phyloP scores from a whole-genome alignment of 2,329 filamentous ascomycete genomes.

The Botryotinia narcissicola region DNA sequence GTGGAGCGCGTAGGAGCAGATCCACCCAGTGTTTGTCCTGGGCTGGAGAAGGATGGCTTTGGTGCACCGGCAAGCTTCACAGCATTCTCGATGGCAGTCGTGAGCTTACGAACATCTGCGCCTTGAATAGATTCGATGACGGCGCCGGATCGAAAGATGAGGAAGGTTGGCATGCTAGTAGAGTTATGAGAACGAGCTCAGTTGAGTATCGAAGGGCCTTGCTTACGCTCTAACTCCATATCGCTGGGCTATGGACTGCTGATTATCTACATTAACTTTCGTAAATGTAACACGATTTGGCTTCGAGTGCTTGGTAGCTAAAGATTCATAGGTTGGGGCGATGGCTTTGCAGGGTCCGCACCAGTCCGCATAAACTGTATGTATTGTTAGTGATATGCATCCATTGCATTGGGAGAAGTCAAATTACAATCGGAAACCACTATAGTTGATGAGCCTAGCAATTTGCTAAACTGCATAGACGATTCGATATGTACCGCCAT shows the following conservation, averaged over 20 bases:
- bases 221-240: constrained; percentile 75
- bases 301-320: constrained; percentile 75
- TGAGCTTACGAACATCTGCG: constrained; percentile 74
- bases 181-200: constrained; percentile 19
- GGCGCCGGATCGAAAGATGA: constrained; percentile 77
- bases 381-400: constrained; percentile 19
- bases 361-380: constrained; percentile 87
- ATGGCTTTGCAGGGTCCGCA: constrained; percentile 93
- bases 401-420: constrained; percentile 35
- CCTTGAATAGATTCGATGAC: constrained; percentile 76
- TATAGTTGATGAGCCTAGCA: constrained; percentile 70
- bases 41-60: constrained; percentile 51
- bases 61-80: constrained; percentile 49
- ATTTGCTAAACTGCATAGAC: constrained; percentile 65
- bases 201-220: constrained; percentile 7
- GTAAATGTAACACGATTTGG: constrained; percentile 82
- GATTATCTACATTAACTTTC: constrained; percentile 87
- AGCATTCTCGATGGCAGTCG: constrained; percentile 70
- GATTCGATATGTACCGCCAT: constrained; percentile 57
- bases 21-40: constrained; percentile 58
- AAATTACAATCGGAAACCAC: constrained; percentile 86
- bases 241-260: constrained; percentile 71
- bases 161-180: constrained; percentile 80
- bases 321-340: constrained; percentile 81
- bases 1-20: constrained; percentile 21